Conservation (phyloP, 805 yeast genomes). For the Sporopachydermia quercuum region DNA sequence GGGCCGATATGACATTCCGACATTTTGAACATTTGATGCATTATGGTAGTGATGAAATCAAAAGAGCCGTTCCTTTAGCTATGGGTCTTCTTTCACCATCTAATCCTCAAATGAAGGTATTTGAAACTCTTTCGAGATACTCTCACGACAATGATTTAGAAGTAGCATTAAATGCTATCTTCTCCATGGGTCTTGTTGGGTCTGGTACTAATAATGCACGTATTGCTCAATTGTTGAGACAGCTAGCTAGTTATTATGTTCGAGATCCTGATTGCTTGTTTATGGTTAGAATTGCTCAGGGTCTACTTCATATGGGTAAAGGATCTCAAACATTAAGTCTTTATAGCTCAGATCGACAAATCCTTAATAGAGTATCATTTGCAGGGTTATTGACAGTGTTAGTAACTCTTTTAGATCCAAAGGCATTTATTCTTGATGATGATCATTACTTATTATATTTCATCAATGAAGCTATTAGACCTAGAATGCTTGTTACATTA, state of each 20-base stretch:
- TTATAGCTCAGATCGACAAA: slow-evolving; percentile 76
- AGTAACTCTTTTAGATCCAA: slow-evolving; percentile 76
- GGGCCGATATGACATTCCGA: slow-evolving; percentile 93
- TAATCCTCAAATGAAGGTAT: slow-evolving; percentile 92
- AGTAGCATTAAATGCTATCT: slow-evolving; percentile 89
- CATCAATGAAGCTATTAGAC: slow-evolving; percentile 78
- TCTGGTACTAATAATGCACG: slow-evolving; percentile 99
- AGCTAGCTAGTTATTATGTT: slow-evolving; percentile 83
- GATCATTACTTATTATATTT: slow-evolving; percentile 72
- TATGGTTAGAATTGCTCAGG: slow-evolving; percentile 90
- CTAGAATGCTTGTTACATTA: slow-evolving; percentile 84
- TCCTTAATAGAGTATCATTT: slow-evolving; percentile 73
- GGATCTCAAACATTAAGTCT: slow-evolving; percentile 87
- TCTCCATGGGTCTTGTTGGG: slow-evolving; percentile 95
- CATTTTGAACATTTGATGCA: slow-evolving; percentile 97
- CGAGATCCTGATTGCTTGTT: slow-evolving; percentile 84
- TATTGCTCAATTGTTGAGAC: slow-evolving; percentile 88
- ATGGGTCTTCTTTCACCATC: slow-evolving; percentile 91
- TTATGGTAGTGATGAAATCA: slow-evolving; percentile 82
- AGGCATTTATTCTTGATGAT: slow-evolving; percentile 61
- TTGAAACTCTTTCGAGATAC: slow-evolving; percentile 88
- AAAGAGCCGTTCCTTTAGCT: slow-evolving; percentile 95
- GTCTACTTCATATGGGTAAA: slow-evolving; percentile 87
- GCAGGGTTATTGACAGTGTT: slow-evolving; percentile 80
- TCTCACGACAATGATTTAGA: slow-evolving; percentile 92